Conservation (phyloP, 2,329 filamentous ascomycete genomes). For the Dactylellina haptotyla region DNA sequence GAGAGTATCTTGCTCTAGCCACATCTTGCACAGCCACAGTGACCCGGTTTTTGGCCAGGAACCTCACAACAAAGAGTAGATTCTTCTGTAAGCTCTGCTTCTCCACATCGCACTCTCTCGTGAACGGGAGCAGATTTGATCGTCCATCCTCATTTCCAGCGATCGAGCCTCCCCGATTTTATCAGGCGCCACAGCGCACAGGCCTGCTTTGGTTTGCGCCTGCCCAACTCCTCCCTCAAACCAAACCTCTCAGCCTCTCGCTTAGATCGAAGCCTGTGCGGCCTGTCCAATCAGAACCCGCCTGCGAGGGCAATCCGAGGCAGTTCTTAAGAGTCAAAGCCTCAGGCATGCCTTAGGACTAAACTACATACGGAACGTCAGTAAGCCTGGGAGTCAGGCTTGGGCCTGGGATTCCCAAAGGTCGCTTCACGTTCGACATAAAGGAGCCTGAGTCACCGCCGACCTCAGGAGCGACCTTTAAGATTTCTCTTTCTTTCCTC, state of each 20-base stretch:
- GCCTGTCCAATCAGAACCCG: conserved; percentile 14
- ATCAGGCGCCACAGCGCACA: not conserved
- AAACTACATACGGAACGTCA: not conserved
- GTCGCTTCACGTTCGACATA: conserved; percentile 8
- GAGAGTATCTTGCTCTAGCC: not conserved
- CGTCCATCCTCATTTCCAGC: too few relatives aligned
- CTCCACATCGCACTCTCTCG: too few relatives aligned
- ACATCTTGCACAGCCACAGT: not conserved
- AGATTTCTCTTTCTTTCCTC: conserved; percentile 5
- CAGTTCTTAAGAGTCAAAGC: conserved; percentile 41
- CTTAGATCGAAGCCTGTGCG: not conserved
- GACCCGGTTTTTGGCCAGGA: not conserved
- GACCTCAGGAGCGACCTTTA: conserved; percentile 11
- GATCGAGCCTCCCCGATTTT: too few relatives aligned
- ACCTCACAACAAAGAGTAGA: not conserved
- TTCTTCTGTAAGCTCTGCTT: too few relatives aligned
- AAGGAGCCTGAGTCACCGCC: conserved; percentile 38
- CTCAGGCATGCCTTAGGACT: conserved; percentile 46
- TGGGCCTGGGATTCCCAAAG: conserved; percentile 21
- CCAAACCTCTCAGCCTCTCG: conserved; percentile 15
- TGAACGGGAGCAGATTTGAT: too few relatives aligned
- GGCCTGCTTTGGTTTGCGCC: too few relatives aligned
- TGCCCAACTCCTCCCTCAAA: not conserved
- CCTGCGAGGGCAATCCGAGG: conserved; percentile 6
- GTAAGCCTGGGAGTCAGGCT: conserved; percentile 44